Percentiles rank a stretch among this genome's conserved stretches.
Conservation (phyloP, 768 basidiomycete genomes). For the Phylloporus arenicola region DNA sequence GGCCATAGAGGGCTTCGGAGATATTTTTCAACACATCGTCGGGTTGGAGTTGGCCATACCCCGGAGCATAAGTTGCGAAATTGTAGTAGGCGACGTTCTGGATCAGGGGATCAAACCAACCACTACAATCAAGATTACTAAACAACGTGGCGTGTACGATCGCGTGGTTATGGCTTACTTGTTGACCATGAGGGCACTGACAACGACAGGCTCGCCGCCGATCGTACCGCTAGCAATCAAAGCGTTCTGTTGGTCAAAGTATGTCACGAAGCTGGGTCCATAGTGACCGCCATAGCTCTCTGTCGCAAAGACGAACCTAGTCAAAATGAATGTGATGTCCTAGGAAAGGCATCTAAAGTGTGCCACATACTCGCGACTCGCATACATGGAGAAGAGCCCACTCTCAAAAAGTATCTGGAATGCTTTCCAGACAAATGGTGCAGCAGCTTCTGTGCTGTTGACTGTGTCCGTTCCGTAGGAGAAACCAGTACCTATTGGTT, state of each 20-base stretch:
- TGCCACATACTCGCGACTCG: constrained; percentile 46
- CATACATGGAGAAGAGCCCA: constrained; percentile 43
- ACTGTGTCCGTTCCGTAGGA: constrained; percentile 53
- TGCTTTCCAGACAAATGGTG: constrained; percentile 56
- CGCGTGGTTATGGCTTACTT: constrained; percentile 34
- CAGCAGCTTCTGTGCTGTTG: constrained; percentile 46
- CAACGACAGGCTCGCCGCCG: constrained; percentile 45
- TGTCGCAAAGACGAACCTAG: constrained; percentile 57
- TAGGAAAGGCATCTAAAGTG: neutral
- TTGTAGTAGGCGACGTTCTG: constrained; percentile 58
- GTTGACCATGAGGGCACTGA: constrained; percentile 62
- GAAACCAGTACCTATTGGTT: constrained; percentile 63
- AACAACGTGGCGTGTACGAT: neutral
- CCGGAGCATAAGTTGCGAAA: constrained; percentile 59
- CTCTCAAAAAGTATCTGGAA: constrained; percentile 63
- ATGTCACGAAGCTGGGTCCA: constrained; percentile 59
- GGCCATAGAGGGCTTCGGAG: constrained; percentile 42
- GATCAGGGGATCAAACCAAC: constrained; percentile 63
- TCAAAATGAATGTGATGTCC: neutral
- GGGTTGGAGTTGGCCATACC: constrained; percentile 58
- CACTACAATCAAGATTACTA: constrained; percentile 31
- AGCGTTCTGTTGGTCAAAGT: constrained; percentile 58
- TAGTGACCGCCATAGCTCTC: constrained; percentile 71
- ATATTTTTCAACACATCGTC: constrained; percentile 41
- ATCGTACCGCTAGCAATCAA: constrained; percentile 42